Percentiles rank a stretch among this genome's conserved stretches.
phyloP scores from a whole-genome alignment of 2,329 filamentous ascomycete genomes.

The Sporothrix luriei region DNA sequence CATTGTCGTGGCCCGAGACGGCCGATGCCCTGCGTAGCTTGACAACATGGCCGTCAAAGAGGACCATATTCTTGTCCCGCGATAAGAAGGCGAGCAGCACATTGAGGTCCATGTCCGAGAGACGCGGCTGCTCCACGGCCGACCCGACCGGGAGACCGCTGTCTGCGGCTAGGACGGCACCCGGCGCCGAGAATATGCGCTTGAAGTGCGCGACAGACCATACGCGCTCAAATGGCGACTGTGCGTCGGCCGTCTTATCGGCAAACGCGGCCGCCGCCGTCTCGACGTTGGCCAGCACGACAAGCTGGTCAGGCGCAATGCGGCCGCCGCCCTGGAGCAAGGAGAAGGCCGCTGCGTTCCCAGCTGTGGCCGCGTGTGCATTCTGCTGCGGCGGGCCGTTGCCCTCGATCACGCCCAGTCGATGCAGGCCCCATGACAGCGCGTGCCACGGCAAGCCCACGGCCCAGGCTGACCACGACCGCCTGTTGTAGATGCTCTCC shows the following conservation, averaged over 20 bases:
- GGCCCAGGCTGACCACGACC: slow-evolving; percentile 70
- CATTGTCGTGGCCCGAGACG: slow-evolving; percentile 61
- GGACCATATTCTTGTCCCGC: slow-evolving; percentile 63
- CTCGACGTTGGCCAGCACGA: slow-evolving; percentile 66
- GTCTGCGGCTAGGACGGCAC: slow-evolving; percentile 49
- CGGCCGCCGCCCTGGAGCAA: slow-evolving; percentile 39
- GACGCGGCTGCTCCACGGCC: slow-evolving; percentile 46
- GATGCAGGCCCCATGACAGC: slow-evolving; percentile 73
- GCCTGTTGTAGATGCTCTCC: slow-evolving; percentile 70
- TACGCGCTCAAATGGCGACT: slow-evolving; percentile 64
- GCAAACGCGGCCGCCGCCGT: slow-evolving; percentile 59
- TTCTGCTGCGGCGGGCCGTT: slow-evolving; percentile 33
- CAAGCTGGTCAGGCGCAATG: slow-evolving; percentile 58
- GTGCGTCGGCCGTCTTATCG: slow-evolving; percentile 48
- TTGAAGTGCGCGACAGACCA: slow-evolving; percentile 69
- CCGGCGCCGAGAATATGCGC: slow-evolving; percentile 53
- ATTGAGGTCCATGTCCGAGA: slow-evolving; percentile 68
- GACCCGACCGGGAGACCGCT: slow-evolving; percentile 1
- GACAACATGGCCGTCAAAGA: slow-evolving; percentile 68
- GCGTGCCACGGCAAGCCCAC: slow-evolving; percentile 69
- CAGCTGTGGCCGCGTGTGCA: neutral
- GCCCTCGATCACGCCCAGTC: slow-evolving; percentile 63
- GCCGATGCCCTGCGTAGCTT: slow-evolving; percentile 63
- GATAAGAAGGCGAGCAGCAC: slow-evolving; percentile 70
- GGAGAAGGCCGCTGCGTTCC: neutral